Evolutionary conservation across 139 green algal species (phyloP).

Genomic region (Auxenochlorella pyrenoidosa): DNA sequence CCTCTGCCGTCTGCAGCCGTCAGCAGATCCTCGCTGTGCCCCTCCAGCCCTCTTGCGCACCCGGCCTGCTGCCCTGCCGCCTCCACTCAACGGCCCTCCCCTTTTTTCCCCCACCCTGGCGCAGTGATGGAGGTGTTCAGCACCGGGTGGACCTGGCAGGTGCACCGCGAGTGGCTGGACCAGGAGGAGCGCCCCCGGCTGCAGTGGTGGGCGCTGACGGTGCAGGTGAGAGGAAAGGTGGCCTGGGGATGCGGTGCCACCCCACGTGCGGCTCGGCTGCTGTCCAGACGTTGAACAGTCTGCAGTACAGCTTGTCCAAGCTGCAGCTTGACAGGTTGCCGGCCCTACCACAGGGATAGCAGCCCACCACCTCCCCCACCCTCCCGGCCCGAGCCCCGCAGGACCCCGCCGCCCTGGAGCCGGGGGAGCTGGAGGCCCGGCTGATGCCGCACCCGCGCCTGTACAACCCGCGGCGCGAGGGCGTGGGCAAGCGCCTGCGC

Average conservation of each 20-base stretch:
- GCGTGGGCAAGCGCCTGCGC: not conserved
- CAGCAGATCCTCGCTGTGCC: too few species aligned
- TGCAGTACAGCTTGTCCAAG: too few species aligned
- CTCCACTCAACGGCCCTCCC: not conserved
- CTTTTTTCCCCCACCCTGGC: not conserved
- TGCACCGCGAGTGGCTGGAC: slow-evolving; percentile 10
- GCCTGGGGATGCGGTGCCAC: too few species aligned
- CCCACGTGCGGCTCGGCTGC: too few species aligned
- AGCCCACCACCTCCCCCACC: too few species aligned
- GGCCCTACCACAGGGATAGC: too few species aligned
- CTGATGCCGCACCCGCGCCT: not conserved
- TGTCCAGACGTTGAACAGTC: too few species aligned
- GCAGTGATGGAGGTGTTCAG: slow-evolving; percentile 2
- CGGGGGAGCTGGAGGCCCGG: not conserved
- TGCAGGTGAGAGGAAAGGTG: not conserved
- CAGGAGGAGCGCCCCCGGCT: not conserved
- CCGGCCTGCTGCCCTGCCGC: not conserved
- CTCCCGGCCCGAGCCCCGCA: not conserved
- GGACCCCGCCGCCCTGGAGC: not conserved
- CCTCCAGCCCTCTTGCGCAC: too few species aligned
- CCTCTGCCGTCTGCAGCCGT: too few species aligned
- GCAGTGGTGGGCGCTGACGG: slow-evolving; percentile 16
- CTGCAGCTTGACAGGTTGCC: too few species aligned
- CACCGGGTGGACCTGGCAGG: slow-evolving; percentile 4
- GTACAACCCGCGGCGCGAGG: not conserved